Conservation (phyloP, 805 yeast genomes). For the Metschnikowia matae region DNA sequence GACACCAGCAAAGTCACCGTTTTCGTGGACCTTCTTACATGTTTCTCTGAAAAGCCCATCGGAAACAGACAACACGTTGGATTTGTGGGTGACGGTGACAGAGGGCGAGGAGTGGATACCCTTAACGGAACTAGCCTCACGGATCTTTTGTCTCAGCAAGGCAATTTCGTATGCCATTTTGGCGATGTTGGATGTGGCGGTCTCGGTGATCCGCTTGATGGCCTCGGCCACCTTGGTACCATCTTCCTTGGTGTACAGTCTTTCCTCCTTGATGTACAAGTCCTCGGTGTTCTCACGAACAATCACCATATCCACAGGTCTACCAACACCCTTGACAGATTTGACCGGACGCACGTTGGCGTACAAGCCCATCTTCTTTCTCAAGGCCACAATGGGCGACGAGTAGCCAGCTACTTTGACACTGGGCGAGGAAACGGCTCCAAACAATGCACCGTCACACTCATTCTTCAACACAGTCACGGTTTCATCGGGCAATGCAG, state of each 20-base stretch:
- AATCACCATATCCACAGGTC: constrained; percentile 94
- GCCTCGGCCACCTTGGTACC: constrained; percentile 96
- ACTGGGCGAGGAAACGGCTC: constrained; percentile 95
- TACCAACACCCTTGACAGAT: constrained; percentile 78
- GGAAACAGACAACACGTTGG: constrained; percentile 86
- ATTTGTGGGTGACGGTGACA: constrained; percentile 92
- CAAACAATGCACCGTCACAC: constrained; percentile 97
- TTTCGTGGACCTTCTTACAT: constrained; percentile 55
- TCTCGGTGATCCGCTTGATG: constrained; percentile 89
- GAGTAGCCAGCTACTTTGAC: constrained; percentile 94
- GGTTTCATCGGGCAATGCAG: constrained; percentile 91
- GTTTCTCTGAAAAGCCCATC: constrained; percentile 97
- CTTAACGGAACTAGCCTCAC: constrained; percentile 49
- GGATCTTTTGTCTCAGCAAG: constrained; percentile 76
- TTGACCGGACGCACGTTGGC: constrained; percentile 98
- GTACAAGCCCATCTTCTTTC: constrained; percentile 90
- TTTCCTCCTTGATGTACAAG: constrained; percentile 91
- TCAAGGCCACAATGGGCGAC: constrained; percentile 96
- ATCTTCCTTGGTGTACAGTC: constrained; percentile 63
- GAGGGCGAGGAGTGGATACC: constrained; percentile 48
- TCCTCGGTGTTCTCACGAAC: constrained; percentile 99
- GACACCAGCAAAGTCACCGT: constrained; percentile 57
- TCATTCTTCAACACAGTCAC: constrained; percentile 68
- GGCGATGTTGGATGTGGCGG: constrained; percentile 82
- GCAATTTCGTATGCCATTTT: constrained; percentile 92